phyloP scores from a whole-genome alignment of 208 protist genomes.

The Strigomonas oncopelti region DNA sequence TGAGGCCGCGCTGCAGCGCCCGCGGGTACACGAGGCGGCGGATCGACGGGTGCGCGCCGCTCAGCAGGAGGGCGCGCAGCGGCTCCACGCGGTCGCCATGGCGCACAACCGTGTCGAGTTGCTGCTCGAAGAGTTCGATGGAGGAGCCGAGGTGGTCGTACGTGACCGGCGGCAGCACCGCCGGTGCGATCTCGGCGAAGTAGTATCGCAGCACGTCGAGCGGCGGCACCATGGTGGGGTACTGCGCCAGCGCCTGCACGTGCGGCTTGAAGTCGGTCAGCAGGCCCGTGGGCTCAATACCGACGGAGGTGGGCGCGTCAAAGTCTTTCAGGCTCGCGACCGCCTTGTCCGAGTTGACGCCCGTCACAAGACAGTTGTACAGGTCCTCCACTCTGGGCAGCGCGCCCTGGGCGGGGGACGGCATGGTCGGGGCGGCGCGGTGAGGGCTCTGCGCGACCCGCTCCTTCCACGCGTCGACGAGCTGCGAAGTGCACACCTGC shows the following conservation, averaged over 20 bases:
- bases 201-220: constrained; percentile 42
- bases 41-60: constrained; percentile 60
- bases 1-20: constrained; percentile 59
- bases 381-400: constrained; percentile 52
- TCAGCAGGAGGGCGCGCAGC: constrained; percentile 40
- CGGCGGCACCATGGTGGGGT: constrained; percentile 43
- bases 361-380: constrained; percentile 55
- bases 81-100: constrained; percentile 32
- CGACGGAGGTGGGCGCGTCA: constrained; percentile 21
- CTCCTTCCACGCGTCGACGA: constrained; percentile 26
- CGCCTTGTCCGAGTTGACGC: constrained; percentile 40
- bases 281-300: constrained; percentile 57
- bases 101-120: constrained; percentile 55
- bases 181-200: constrained; percentile 60
- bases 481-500: constrained; percentile 34
- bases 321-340: constrained; percentile 12
- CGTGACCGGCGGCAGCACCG: constrained; percentile 9
- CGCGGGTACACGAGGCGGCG: constrained; percentile 78
- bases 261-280: constrained; percentile 59
- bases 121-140: constrained; percentile 41
- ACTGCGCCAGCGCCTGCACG: constrained; percentile 48
- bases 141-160: constrained; percentile 35
- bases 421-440: neutral
- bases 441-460: constrained; percentile 6
- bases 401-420: constrained; percentile 6